A percentile compares a stretch with the other conserved stretches of the same genome.
Evolutionary conservation across 306 rosid species (phyloP).

Genomic region (Trifolium subterraneum): DNA sequence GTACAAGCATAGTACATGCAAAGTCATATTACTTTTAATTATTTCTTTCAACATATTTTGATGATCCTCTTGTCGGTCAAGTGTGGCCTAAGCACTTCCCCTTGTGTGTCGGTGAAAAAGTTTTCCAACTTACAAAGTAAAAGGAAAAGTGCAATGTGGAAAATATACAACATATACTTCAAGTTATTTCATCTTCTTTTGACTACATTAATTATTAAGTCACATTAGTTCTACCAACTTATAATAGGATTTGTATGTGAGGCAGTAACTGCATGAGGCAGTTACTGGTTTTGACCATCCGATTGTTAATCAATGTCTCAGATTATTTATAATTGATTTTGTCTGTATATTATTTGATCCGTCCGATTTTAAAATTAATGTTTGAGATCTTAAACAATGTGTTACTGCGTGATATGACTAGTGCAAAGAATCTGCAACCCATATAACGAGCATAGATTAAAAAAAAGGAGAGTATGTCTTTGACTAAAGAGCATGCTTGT

Average conservation of each 20-base stretch:
- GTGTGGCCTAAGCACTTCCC: slow-evolving; percentile 13
- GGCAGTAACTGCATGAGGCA: no score
- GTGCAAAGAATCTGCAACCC: no score
- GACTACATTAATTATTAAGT: neutral
- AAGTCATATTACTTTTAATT: slow-evolving; percentile 55
- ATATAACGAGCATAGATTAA: neutral
- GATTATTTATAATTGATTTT: no score
- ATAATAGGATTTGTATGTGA: no score
- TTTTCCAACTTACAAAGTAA: slow-evolving; percentile 27
- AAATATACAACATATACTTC: slow-evolving; percentile 1
- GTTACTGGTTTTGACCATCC: no score
- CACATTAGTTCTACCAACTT: slow-evolving; percentile 9
- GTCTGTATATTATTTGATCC: no score
- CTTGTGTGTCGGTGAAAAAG: slow-evolving; percentile 56
- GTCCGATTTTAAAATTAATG: no score
- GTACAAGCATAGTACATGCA: slow-evolving; percentile 75
- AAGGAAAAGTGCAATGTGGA: slow-evolving; percentile 31
- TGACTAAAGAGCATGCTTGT: neutral
- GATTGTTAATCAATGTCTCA: no score
- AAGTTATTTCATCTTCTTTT: slow-evolving; percentile 35
- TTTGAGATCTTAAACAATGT: no score
- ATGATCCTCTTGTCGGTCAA: slow-evolving; percentile 61
- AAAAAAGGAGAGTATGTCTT: no score
- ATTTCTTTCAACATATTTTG: slow-evolving; percentile 57
- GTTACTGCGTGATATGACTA: no score